Conservation (phyloP, 2,329 filamentous ascomycete genomes). For the Sarocladium oryzae region DNA sequence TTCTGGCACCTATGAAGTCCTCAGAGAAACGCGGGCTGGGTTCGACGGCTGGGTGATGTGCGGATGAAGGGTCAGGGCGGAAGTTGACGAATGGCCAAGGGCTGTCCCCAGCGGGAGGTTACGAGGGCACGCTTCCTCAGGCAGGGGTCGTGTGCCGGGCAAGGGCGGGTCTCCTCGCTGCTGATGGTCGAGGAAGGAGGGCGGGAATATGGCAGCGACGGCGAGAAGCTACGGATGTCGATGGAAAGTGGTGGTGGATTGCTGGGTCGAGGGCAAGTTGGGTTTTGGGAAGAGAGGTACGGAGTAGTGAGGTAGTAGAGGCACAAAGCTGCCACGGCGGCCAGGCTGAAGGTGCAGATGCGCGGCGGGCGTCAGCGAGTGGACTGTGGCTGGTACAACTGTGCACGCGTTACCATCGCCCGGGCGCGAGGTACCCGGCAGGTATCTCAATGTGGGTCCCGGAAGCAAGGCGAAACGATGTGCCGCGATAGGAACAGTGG, state of each 20-base stretch:
- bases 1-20: too few species aligned
- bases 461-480: conserved; percentile 8
- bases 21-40: too few species aligned
- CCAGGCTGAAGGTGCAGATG: conserved; percentile 9
- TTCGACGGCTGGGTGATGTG: not conserved
- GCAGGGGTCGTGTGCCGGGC: not conserved
- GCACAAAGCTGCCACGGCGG: conserved; percentile 7
- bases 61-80: not conserved
- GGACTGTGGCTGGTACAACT: conserved; percentile 12
- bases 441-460: not conserved
- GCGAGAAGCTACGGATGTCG: not conserved
- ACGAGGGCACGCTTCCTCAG: conserved; percentile 16
- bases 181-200: not conserved
- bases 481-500: not conserved
- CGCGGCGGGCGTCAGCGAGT: not conserved
- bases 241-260: not conserved
- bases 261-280: not conserved
- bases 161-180: not conserved
- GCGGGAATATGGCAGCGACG: not conserved
- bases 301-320: too few species aligned
- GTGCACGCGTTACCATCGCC: conserved; percentile 15
- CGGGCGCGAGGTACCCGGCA: conserved; percentile 8
- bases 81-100: conserved; percentile 4
- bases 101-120: conserved; percentile 8
- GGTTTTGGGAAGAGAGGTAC: not conserved